Percentiles rank a stretch among this genome's conserved stretches.
Conservation (phyloP, 257 asterid genomes). For the Nicotiana attenuata region DNA sequence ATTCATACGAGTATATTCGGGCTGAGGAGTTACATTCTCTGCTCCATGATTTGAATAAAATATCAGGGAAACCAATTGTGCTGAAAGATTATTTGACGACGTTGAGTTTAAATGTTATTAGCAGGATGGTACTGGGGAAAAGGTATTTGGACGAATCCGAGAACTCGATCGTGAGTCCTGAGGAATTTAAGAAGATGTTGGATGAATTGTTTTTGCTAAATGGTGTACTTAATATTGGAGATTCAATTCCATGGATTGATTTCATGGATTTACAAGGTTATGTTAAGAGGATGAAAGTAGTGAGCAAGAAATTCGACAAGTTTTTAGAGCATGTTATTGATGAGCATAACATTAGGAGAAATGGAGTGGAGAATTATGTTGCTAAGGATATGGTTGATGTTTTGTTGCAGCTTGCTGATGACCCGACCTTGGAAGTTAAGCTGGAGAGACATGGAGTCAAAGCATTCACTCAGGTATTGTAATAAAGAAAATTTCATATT, state of each 20-base stretch:
- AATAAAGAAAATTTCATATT: no score
- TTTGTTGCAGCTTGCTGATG: slow-evolving; percentile 36
- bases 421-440: slow-evolving; percentile 38
- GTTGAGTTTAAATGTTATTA: slow-evolving; percentile 37
- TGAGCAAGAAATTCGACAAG: slow-evolving; percentile 43
- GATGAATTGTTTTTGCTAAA: slow-evolving; percentile 37
- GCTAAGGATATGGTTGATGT: slow-evolving; percentile 46
- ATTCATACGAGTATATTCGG: slow-evolving; percentile 33
- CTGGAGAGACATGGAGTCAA: slow-evolving; percentile 46
- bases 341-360: slow-evolving; percentile 27
- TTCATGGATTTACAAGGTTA: slow-evolving; percentile 45
- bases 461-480: slow-evolving; percentile 38
- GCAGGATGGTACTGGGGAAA: slow-evolving; percentile 41
- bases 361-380: neutral
- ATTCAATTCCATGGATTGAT: slow-evolving; percentile 34
- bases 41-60: slow-evolving; percentile 10
- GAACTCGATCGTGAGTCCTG: slow-evolving; percentile 18
- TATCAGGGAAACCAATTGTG: slow-evolving; percentile 15
- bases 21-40: slow-evolving; percentile 27
- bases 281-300: slow-evolving; percentile 34
- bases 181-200: slow-evolving; percentile 39
- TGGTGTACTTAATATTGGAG: slow-evolving; percentile 39
- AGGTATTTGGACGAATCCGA: slow-evolving; percentile 27
- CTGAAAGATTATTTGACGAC: slow-evolving; percentile 39
- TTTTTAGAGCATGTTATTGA: slow-evolving; percentile 44